Evolutionary conservation across 441 rosid species (phyloP), one percentile per base, ranked within the genome.

Genomic region (Eruca vesicaria): DNA sequence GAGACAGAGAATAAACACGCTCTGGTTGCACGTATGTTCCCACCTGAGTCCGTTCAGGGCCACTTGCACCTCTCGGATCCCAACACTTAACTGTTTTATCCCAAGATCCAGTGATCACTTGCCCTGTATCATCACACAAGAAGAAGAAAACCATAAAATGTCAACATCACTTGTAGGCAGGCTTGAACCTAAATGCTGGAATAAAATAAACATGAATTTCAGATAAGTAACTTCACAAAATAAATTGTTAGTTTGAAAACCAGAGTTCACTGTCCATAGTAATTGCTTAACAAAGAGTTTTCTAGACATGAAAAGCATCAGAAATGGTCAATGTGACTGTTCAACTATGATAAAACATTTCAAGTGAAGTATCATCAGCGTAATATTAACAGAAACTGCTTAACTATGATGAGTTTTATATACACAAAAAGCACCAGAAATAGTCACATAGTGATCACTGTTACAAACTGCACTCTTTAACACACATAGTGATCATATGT

Each of bases 11-110:
- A 83, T 94, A 89, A 77, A 94, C 97, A 72, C 98, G 97, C 79
- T 94, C 97, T 36, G 97, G 97, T 74, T 92, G 98, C 50, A 79
- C 80, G 75, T 93, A 95, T 53, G 98, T 87, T 61, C 97, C 99
- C 4, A 93, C 92, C 65, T 90, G 92, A 38, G 93, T 91, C 9
- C 85, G 87, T 36, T 95, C 97, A 63, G 86, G 89, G 45, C 98
- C 99, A 86, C 97, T 91, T 59, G 97, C 91, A 69, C 97, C 98
- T 82, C 99, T 87, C n/a, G 98, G 99, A 82, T 95, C 99, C 99
- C 99, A 95, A 69, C 95, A 93, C 72, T 90, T 95, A 58, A 95
- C 66, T 19, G 97, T 93, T 82, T 88, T 95, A 76, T 95, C 99
- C 99, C 98, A 95, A 78, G 97, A 90, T 68, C 98, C 99, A 7